Evolutionary conservation across 257 asterid species (phyloP).

Genomic region (Anisodus tanguticus): DNA sequence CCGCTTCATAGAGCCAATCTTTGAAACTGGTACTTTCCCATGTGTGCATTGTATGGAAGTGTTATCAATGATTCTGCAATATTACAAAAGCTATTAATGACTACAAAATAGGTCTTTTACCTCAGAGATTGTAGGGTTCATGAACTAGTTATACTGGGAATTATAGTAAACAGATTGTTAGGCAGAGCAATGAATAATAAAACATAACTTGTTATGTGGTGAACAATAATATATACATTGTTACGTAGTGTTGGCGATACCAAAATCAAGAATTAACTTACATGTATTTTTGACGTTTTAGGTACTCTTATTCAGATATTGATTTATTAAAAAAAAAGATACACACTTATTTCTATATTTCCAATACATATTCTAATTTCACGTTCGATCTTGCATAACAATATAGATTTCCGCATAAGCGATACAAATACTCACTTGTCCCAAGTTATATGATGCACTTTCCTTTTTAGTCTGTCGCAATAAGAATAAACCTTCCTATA

Average conservation of each 20-base stretch:
- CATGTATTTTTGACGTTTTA: background rate
- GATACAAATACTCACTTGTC: no score
- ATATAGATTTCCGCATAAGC: no score
- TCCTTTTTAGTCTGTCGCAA: no score
- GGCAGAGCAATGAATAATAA: background rate
- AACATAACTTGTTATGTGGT: background rate
- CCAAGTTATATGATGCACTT: no score
- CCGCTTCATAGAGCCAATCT: slow-evolving; percentile 72
- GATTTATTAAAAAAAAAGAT: no score
- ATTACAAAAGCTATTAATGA: background rate
- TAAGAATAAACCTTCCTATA: no score
- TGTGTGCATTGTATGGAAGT: slow-evolving; percentile 78
- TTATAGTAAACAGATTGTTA: slow-evolving; percentile 2
- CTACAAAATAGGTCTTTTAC: slow-evolving; percentile 18
- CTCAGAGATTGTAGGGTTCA: background rate
- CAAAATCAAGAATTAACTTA: background rate
- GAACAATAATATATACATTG: background rate
- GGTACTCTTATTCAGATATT: background rate
- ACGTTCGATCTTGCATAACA: no score
- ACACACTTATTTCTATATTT: no score
- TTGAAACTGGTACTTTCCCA: slow-evolving; percentile 84
- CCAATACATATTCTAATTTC: background rate
- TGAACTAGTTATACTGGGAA: background rate
- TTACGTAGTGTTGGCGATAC: background rate
- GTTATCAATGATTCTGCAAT: slow-evolving; percentile 86